phyloP scores from a whole-genome alignment of 768 basidiomycete species.

The Amanita pseudoporphyria region DNA sequence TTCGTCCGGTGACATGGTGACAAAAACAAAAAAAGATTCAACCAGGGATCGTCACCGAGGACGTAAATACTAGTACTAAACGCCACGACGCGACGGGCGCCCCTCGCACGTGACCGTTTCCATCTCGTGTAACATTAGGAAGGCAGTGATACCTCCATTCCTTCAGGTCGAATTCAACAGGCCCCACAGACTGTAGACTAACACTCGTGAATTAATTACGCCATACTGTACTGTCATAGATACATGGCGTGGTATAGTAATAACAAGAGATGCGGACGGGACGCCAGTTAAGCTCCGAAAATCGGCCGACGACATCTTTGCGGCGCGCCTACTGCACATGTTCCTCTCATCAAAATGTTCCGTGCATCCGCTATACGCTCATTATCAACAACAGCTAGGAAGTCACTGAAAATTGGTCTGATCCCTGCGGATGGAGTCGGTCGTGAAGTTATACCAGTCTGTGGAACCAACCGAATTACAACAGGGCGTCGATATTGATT shows the following conservation, averaged over 20 bases:
- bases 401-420: slow-evolving; percentile 74
- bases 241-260: no score
- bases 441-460: slow-evolving; percentile 59
- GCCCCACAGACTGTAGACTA: no score
- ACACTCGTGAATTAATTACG: no score
- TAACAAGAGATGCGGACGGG: no score
- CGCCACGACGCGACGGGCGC: neutral
- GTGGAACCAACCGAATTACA: slow-evolving; percentile 3
- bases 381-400: slow-evolving; percentile 43
- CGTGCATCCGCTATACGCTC: slow-evolving; percentile 39
- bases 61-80: no score
- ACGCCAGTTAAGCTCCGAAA: slow-evolving; percentile 7
- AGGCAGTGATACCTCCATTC: no score
- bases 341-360: slow-evolving; percentile 23
- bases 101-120: neutral
- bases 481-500: slow-evolving; percentile 2
- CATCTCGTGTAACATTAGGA: no score
- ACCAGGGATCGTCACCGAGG: neutral
- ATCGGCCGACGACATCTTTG: neutral
- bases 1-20: neutral
- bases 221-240: no score
- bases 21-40: neutral
- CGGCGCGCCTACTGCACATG: neutral
- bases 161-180: no score
- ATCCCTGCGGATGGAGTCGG: slow-evolving; percentile 98